Evolutionary conservation across 768 basidiomycete species (phyloP).

Genomic region (Mrakia frigida): DNA sequence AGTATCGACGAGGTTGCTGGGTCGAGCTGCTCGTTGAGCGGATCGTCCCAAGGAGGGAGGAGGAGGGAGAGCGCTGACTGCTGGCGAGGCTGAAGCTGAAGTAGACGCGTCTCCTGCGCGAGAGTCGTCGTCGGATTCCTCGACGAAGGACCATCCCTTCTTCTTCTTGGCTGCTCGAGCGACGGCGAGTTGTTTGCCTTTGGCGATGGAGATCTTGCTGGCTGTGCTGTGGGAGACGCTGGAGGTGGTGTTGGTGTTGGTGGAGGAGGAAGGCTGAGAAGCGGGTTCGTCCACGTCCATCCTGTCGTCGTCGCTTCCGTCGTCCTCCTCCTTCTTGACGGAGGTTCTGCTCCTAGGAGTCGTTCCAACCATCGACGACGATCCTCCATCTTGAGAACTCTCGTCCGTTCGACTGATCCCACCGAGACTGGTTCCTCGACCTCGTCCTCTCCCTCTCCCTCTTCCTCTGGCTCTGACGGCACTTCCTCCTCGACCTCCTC

Average conservation of each 20-base stretch:
- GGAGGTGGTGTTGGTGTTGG: background rate
- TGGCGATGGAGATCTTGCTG: background rate
- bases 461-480: background rate
- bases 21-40: background rate
- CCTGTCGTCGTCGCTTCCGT: background rate
- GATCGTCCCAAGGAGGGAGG: background rate
- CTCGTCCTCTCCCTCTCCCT: background rate
- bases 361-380: background rate
- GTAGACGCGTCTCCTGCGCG: background rate
- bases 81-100: background rate
- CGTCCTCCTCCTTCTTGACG: background rate
- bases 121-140: background rate
- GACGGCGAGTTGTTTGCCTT: background rate
- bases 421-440: background rate
- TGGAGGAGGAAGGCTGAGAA: background rate
- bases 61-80: background rate
- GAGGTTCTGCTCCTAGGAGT: background rate
- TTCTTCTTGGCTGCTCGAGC: background rate
- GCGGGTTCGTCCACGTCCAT: slow-evolving; percentile 4
- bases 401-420: background rate
- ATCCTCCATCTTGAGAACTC: background rate
- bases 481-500: background rate
- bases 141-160: slow-evolving; percentile 1
- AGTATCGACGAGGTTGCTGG: background rate
- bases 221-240: background rate